Base-by-base conservation (phyloP, 495 filamentous ascomycete species). In the Tricharina praecox region DNA sequence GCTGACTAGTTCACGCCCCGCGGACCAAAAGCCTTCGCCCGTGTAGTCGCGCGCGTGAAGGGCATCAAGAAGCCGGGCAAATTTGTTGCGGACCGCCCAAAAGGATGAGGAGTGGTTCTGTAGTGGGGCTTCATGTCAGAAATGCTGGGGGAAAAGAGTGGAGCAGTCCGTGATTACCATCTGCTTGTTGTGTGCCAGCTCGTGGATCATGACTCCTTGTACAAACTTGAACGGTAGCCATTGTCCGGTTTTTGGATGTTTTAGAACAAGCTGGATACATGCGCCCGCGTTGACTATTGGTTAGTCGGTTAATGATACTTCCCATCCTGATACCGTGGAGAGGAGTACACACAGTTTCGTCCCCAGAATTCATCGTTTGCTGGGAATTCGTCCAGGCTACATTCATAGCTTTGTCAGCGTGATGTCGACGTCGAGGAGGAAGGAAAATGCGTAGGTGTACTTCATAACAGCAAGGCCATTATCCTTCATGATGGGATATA, bases 201-300 rank as follows among this genome's bases (percentile, higher is more conserved):
- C 65, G 34, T 47, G 37, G 18, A 47, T 54, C 39, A 87, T 86
- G 25, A 86, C 80, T 76, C 86, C 83, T 65, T 83, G 78, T 13
- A 88, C 80, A 48, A 78, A 77, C 39, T 72, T 64, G 56, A 86
- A 82, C 1, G 78, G 75, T 23, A 88, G 64, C 83, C 83, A 88
- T 45, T 69, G 65, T 4, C 75, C 74, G 0, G 67, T 67, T 35
- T 61, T 68, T 0, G 67, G 70, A 3, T 76, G 69, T 53, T 75
- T 76, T 28, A 88, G 70, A 9, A 88, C 82, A 1, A 88, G 68
- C 59, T 88, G 81, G 42, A 88, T 72, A 32, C 81, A 73, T 62
- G 85, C 83, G n/a, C 82, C 82, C 15, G 77, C 78, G 54, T 88
- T 88, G 70, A 88, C 57, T 60, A 18, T 28, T 20, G 13, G 24